Conservation (phyloP, 169 alveolate genomes). For the Perkinsus marinus region DNA sequence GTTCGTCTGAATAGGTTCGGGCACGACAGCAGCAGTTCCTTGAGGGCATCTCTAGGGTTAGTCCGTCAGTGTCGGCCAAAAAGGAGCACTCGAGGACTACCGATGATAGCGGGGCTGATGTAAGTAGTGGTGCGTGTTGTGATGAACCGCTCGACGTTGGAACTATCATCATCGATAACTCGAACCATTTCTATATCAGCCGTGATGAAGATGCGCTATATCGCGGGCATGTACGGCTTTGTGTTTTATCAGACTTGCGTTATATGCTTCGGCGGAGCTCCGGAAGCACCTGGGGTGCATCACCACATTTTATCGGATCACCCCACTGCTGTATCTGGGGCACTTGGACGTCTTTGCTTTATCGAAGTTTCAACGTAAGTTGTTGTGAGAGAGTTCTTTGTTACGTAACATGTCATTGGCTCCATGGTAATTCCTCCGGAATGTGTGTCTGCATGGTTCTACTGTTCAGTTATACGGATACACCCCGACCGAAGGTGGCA, state of each 20-base stretch:
- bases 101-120: background rate
- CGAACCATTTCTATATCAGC: too few relatives aligned
- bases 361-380: background rate
- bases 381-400: too few relatives aligned
- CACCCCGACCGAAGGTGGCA: background rate
- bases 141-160: too few relatives aligned
- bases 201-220: too few relatives aligned
- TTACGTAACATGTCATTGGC: background rate
- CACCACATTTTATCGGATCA: background rate
- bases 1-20: background rate
- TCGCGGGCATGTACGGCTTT: background rate
- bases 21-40: background rate
- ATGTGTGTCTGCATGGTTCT: too few relatives aligned
- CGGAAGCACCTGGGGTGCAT: background rate
- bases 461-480: background rate
- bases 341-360: background rate
- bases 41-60: background rate
- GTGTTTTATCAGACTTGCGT: background rate
- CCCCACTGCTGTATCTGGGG: background rate
- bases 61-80: background rate
- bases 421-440: too few relatives aligned
- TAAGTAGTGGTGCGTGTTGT: background rate
- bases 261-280: background rate
- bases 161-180: too few relatives aligned
- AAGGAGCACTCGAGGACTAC: background rate